Conservation (phyloP, 306 rosid genomes). For the Morella rubra region DNA sequence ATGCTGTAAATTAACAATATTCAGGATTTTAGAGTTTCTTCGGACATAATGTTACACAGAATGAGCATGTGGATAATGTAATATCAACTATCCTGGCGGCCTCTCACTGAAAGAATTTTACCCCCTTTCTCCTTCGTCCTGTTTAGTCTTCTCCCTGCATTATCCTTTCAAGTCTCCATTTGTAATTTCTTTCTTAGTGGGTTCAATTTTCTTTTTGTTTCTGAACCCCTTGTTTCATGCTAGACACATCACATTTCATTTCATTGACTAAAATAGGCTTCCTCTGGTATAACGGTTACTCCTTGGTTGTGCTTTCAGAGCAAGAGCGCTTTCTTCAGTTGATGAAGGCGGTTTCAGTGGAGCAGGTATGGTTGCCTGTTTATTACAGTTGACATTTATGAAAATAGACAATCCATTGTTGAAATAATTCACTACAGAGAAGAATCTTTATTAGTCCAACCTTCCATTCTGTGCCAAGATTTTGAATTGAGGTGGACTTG, state of each 20-base stretch:
- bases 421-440: neutral
- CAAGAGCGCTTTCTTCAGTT: conserved; percentile 44
- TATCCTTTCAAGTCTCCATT: conserved; percentile 2
- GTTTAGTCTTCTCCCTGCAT: neutral
- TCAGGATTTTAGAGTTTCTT: neutral
- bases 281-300: conserved; percentile 37
- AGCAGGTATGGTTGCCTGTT: conserved; percentile 50
- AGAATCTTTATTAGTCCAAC: neutral
- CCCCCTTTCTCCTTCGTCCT: neutral
- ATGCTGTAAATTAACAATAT: neutral
- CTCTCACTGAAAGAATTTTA: too few species aligned
- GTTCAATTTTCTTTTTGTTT: neutral
- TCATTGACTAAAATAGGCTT: neutral
- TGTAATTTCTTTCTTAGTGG: neutral
- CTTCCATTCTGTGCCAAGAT: neutral
- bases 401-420: neutral
- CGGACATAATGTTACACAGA: neutral
- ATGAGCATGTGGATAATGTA: neutral
- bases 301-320: conserved; percentile 43
- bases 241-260: conserved; percentile 6
- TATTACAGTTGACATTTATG: neutral
- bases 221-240: conserved; percentile 7
- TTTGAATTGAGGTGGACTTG: neutral
- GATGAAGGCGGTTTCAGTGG: conserved; percentile 44
- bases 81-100: neutral